Conservation (phyloP, 768 basidiomycete genomes). For the Boletus rubropictus region DNA sequence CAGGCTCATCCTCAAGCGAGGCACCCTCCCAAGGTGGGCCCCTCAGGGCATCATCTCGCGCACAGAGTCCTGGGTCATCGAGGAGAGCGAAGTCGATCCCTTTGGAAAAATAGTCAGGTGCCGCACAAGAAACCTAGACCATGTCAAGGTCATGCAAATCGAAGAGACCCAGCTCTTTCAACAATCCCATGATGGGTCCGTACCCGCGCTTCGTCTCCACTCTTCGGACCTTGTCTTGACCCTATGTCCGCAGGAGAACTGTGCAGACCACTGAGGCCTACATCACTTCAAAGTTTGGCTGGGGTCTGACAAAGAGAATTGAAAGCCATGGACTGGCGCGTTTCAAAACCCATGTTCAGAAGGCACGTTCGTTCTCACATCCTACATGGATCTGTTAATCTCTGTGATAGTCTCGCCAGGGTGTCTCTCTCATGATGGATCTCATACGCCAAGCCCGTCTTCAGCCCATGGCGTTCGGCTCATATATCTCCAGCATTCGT, state of each 20-base stretch:
- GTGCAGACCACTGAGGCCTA: conserved; percentile 82
- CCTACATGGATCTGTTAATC: not conserved
- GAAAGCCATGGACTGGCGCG: conserved; percentile 79
- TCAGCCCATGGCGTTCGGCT: conserved; percentile 43
- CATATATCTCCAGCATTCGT: conserved; percentile 31
- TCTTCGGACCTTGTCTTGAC: not conserved
- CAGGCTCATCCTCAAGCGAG: conserved; percentile 87
- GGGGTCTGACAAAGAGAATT: conserved; percentile 82
- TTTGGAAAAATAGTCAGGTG: conserved; percentile 71
- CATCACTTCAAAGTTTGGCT: conserved; percentile 84
- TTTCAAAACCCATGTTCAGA: conserved; percentile 85
- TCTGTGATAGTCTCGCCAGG: conserved; percentile 67
- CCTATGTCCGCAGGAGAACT: conserved; percentile 51
- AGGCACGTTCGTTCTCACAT: conserved; percentile 41
- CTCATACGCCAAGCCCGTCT: conserved; percentile 73
- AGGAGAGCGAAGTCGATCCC: conserved; percentile 91
- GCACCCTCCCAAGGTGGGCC: conserved; percentile 89
- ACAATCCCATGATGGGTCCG: conserved; percentile 67
- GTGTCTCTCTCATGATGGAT: conserved; percentile 75
- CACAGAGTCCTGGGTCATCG: conserved; percentile 90
- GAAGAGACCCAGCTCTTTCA: conserved; percentile 74
- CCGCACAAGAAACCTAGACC: conserved; percentile 84
- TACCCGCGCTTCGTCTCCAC: conserved; percentile 7
- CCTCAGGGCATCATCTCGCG: conserved; percentile 75
- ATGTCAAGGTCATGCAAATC: conserved; percentile 91